Conservation (phyloP, 164 flowering plant genomes). For the Annona cherimola region DNA sequence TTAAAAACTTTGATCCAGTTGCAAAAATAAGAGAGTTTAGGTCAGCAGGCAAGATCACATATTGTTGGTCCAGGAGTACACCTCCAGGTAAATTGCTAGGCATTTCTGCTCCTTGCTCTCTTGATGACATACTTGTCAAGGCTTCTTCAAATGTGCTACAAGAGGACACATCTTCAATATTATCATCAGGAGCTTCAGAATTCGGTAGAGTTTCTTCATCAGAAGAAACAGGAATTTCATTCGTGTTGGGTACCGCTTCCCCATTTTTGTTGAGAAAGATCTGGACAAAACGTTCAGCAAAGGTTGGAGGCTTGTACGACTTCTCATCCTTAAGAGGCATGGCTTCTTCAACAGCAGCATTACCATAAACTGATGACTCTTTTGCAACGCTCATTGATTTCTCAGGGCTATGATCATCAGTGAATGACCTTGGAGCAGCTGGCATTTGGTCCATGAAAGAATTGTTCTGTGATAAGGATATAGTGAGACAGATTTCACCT, state of each 20-base stretch:
- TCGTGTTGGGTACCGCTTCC: conserved; percentile 26
- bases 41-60: conserved; percentile 54
- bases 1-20: conserved; percentile 53
- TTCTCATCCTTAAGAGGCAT: conserved; percentile 51
- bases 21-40: conserved; percentile 67
- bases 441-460: conserved; percentile 26
- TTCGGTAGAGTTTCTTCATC: conserved; percentile 36
- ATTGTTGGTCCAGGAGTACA: conserved; percentile 65
- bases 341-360: conserved; percentile 32
- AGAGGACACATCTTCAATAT: conserved; percentile 42
- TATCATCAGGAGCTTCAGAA: conserved; percentile 33
- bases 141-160: conserved; percentile 53
- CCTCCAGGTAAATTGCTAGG: conserved; percentile 78
- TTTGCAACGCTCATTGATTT: conserved; percentile 18
- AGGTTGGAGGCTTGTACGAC: conserved; percentile 17
- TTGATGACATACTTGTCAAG: conserved; percentile 45
- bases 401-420: conserved; percentile 27
- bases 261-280: conserved; percentile 41
- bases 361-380: conserved; percentile 31
- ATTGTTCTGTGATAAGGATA: conserved; percentile 51
- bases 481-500: conserved; percentile 82
- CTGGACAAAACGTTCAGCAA: conserved; percentile 63
- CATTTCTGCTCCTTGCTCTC: conserved; percentile 52
- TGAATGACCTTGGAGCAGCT: conserved; percentile 2
- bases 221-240: conserved; percentile 18